Conservation (phyloP, 2,329 filamentous ascomycete genomes). For the Exophiala sp. region DNA sequence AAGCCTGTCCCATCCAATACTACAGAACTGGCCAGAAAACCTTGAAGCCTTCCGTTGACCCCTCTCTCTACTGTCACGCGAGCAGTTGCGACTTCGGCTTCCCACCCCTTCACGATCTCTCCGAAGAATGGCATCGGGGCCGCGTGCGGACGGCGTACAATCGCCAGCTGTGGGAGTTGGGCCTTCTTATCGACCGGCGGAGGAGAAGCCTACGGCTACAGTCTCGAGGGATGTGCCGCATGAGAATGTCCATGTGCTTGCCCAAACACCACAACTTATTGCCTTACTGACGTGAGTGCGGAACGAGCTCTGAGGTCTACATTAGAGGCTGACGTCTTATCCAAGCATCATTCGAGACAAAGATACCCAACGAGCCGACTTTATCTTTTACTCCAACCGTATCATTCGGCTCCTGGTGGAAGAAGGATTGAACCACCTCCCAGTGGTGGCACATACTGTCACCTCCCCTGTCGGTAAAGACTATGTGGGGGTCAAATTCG, state of each 20-base stretch:
- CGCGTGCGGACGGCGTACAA: constrained; percentile 30
- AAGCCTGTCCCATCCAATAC: too few species aligned
- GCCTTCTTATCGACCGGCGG: constrained; percentile 68
- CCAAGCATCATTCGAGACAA: constrained; percentile 89
- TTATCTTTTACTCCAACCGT: constrained; percentile 98
- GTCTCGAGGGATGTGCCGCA: constrained; percentile 76
- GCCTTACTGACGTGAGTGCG: constrained; percentile 84
- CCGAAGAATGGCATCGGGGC: constrained; percentile 24
- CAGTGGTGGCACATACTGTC: constrained; percentile 80
- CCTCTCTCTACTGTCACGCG: constrained; percentile 12
- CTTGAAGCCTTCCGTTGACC: not conserved
- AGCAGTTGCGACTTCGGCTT: constrained; percentile 2
- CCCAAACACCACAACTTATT: constrained; percentile 94
- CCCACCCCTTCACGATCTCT: not conserved
- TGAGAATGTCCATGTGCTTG: constrained; percentile 82
- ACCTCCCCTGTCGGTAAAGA: constrained; percentile 83
- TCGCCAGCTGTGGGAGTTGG: constrained; percentile 58
- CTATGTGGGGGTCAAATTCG: constrained; percentile 88
- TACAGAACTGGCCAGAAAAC: too few species aligned
- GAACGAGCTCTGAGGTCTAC: not conserved
- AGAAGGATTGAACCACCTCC: constrained; percentile 93
- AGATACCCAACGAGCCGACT: constrained; percentile 84
- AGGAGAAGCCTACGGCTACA: constrained; percentile 77
- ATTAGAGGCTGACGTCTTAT: constrained; percentile 6
- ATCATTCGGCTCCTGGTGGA: constrained; percentile 96